Percentiles rank a stretch among this genome's conserved stretches.
Evolutionary conservation across 345 rosid genomes (phyloP).

Genomic region (Eucalyptus victrix): DNA sequence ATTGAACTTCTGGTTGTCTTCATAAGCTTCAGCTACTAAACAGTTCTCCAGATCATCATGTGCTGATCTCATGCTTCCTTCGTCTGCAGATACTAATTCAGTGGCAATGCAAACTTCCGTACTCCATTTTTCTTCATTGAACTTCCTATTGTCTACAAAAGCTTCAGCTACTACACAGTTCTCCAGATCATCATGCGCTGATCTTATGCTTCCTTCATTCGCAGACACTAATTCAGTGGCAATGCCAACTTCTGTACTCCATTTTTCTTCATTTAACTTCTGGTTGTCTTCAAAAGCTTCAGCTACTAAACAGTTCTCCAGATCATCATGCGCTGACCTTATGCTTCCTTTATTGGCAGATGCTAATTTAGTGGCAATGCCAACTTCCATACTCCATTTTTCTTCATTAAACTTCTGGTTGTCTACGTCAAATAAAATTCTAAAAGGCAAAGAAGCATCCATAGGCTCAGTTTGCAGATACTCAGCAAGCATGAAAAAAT

Average conservation of each 20-base stretch:
- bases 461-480: neutral
- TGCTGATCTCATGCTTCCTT: neutral
- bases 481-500: neutral
- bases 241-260: neutral
- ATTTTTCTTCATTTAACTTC: neutral
- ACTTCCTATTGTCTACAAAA: neutral
- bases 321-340: neutral
- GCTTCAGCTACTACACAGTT: too few species aligned
- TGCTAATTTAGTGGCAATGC: neutral
- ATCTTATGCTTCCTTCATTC: neutral
- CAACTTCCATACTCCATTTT: neutral
- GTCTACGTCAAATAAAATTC: constrained; percentile 1
- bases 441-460: neutral
- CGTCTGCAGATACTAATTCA: neutral
- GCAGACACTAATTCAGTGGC: neutral
- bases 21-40: neutral
- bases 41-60: neutral
- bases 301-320: neutral
- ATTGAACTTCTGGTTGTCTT: too few species aligned
- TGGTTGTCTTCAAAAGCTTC: neutral
- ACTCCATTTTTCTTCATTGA: neutral
- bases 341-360: neutral
- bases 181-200: too few species aligned
- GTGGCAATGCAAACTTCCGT: neutral
- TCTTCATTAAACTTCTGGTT: neutral